A percentile compares a stretch with the other conserved stretches of the same genome.
Evolutionary conservation across 2,329 filamentous ascomycete genomes (phyloP).

Genomic region (Fusarium sp.): DNA sequence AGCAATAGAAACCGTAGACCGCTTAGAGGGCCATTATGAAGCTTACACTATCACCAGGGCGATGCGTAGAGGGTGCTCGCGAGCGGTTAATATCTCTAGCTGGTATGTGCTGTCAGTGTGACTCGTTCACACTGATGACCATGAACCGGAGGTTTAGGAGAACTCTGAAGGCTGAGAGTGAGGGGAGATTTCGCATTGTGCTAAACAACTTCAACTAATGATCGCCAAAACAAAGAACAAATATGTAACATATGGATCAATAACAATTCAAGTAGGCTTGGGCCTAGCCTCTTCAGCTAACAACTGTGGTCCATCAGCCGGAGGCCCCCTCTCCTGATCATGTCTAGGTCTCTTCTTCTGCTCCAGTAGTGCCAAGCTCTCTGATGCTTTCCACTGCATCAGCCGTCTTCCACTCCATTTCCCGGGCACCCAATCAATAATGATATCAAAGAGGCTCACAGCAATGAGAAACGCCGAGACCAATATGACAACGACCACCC

Average conservation of each 20-base stretch:
- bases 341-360: neutral
- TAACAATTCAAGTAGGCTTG: neutral
- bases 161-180: neutral
- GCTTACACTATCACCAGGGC: neutral
- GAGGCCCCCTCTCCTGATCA: neutral
- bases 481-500: neutral
- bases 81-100: neutral
- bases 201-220: neutral
- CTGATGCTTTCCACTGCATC: neutral
- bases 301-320: neutral
- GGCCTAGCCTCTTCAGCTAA: neutral
- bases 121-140: neutral
- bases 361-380: neutral
- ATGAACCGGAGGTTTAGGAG: neutral
- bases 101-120: neutral
- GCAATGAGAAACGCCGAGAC: neutral
- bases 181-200: neutral
- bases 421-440: neutral
- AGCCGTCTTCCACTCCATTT: neutral
- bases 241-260: neutral
- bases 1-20: neutral
- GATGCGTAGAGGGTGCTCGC: neutral
- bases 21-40: neutral
- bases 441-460: neutral
- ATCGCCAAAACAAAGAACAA: neutral